Evolutionary conservation across 768 basidiomycete genomes (phyloP), one percentile per base, ranked within the genome.

Genomic region (Rhodotorula kratochvilovae): DNA sequence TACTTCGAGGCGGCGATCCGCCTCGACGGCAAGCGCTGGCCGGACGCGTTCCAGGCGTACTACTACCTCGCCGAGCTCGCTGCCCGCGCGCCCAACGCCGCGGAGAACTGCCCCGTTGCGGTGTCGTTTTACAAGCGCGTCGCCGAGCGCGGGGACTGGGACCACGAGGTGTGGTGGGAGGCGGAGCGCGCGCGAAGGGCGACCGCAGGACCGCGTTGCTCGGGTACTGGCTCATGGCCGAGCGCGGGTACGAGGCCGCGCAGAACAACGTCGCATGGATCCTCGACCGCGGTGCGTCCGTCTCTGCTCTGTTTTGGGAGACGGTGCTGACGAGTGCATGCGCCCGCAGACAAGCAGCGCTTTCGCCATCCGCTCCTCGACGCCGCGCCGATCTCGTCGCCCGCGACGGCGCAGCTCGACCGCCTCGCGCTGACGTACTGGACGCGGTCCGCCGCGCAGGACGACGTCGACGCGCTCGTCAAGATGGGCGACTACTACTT

Each of bases 401-500:
- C 55, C 53, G 56, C 63, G 1, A 68, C 77, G 29, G 92, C 90
- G 65, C 87, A 89, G 65, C 90, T 90, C 8, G 92, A 92, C 7
- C 84, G 85, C 53, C 84, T 91, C 15, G 94, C 92, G 0, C 82
- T 99, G 61, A 90, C 89, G 0, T 91, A 95, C 77, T 99, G 95
- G 95, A 91, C 88, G 36, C 87, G 96, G 23, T 93, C 94, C 6
- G 93, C 95, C 16, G 87, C 86, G 4, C 96, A 99, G 79, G 87
- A 89, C 64, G 94, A 99, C 77, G 85, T 96, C n/a, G 96, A 99
- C 78, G 89, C 96, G 19, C 84, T 98, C 68, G 92, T 99, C 71
- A 99, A 97, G 84, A 93, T 97, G 10, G 96, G 92, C 50, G 96
- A 99, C 79, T 96, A 97, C 79, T 95, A 94, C 81, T 97, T 91